A percentile compares a stretch with the other conserved stretches of the same genome.
These are phyloP conservation scores for Cladosporium cucumerinum DNA, from an alignment of 2,329 filamentous ascomycete genomes.

Conservation along the genomic window DNA sequence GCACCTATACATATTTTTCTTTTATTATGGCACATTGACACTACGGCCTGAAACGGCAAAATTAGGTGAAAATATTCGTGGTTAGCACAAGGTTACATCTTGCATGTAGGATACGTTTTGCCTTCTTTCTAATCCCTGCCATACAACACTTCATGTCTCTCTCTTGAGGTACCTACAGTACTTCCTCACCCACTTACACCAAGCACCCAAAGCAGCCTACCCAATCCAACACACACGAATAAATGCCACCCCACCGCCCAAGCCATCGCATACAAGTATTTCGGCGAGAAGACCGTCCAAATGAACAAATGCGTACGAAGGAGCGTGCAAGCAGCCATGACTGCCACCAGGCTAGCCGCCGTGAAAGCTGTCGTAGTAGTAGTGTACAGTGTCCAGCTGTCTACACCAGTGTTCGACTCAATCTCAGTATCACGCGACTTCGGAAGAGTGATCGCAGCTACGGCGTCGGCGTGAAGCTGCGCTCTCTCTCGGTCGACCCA, in stretches of 20 bases:
- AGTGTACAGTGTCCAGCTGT: slow-evolving; percentile 48
- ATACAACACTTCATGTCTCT: not conserved
- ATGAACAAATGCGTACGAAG: slow-evolving; percentile 90
- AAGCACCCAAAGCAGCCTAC: slow-evolving; percentile 10
- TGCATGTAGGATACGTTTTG: not conserved
- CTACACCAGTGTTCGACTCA: not conserved
- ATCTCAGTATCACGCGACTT: not conserved
- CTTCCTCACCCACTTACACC: not conserved
- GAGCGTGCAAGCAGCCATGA: slow-evolving; percentile 85
- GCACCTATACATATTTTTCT: too few relatives aligned
- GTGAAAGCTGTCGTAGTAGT: slow-evolving; percentile 68
- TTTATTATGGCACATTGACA: too few relatives aligned
- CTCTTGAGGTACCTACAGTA: too few relatives aligned
- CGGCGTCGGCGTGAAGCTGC: slow-evolving; percentile 26
- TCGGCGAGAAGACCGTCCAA: slow-evolving; percentile 98
- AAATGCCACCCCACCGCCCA: slow-evolving; percentile 85
- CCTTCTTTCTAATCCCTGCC: not conserved
- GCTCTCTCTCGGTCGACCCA: slow-evolving; percentile 33
- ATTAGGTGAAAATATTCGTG: not conserved
- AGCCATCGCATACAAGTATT: slow-evolving; percentile 87
- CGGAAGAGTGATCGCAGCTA: slow-evolving; percentile 2
- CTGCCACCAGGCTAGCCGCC: slow-evolving; percentile 61
- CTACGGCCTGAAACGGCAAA: too few relatives aligned
- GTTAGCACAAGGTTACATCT: not conserved
- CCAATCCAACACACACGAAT: slow-evolving; percentile 58